phyloP scores from a whole-genome alignment of 140 eudicot species.

The Senecio squalidus region DNA sequence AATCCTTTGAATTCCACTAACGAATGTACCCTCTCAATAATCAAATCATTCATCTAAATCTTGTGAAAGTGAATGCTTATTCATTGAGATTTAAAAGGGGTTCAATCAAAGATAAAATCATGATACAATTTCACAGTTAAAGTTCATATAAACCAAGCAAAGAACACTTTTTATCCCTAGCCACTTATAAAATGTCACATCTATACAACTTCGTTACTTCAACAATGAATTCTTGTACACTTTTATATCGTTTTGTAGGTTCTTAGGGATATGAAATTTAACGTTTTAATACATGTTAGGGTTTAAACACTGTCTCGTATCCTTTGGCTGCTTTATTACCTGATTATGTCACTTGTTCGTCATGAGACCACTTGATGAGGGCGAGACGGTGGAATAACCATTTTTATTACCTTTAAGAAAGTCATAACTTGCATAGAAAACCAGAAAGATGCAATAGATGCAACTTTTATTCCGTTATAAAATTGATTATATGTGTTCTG shows the following conservation, averaged over 20 bases:
- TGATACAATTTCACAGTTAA: constrained; percentile 2
- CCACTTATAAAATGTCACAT: too few species aligned
- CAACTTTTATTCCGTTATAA: constrained; percentile 22
- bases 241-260: not conserved
- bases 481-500: constrained; percentile 29
- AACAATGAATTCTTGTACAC: too few species aligned
- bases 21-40: constrained; percentile 37
- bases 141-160: not conserved
- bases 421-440: constrained; percentile 9
- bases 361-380: too few species aligned
- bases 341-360: too few species aligned
- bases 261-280: not conserved
- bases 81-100: constrained; percentile 11
- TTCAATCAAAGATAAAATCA: constrained; percentile 25
- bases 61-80: constrained; percentile 6
- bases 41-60: constrained; percentile 20
- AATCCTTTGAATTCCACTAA: constrained; percentile 44
- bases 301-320: too few species aligned
- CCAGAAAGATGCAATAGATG: not conserved
- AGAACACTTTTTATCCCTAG: not conserved
- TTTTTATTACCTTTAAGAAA: not conserved
- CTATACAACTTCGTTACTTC: too few species aligned
- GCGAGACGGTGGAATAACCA: too few species aligned
- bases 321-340: too few species aligned
- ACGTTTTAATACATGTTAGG: too few species aligned